Percentiles rank a stretch among this genome's conserved stretches.
Evolutionary conservation across 2,329 filamentous ascomycete genomes (phyloP).

Genomic region (Fusarium sp.): DNA sequence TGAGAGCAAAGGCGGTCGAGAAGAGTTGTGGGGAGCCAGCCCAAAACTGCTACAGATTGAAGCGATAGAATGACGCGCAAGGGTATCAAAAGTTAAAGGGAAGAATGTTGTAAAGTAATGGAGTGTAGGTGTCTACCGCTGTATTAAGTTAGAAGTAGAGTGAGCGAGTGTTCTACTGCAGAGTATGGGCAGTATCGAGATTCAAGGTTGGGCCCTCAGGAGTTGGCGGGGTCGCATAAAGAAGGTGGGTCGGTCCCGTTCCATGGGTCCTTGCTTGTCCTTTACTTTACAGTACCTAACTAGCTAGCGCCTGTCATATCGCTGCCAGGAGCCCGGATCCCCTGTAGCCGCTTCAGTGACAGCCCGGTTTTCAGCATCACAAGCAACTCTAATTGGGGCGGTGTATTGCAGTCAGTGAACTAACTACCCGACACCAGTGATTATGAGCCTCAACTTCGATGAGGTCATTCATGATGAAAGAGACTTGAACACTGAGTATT

Average conservation of each 20-base stretch:
- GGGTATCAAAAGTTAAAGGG: conserved; percentile 31
- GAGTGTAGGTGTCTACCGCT: conserved; percentile 8
- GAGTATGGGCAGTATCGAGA: background rate
- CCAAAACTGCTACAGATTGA: background rate
- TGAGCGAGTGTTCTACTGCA: background rate
- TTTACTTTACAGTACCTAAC: background rate
- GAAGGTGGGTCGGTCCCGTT: background rate
- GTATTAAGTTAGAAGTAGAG: conserved; percentile 2
- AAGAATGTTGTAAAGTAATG: conserved; percentile 22
- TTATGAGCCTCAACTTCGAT: conserved; percentile 33
- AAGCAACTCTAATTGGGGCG: conserved; percentile 9
- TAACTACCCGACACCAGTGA: background rate
- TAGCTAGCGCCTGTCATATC: background rate
- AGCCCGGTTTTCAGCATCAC: background rate
- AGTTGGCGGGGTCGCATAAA: conserved; percentile 14
- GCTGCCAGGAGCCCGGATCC: conserved; percentile 1
- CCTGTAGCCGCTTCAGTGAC: background rate
- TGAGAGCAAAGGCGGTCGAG: conserved; percentile 10
- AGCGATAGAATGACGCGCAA: conserved; percentile 17
- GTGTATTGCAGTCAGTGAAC: conserved; percentile 10
- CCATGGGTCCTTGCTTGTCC: too few species aligned
- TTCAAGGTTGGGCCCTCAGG: conserved; percentile 6
- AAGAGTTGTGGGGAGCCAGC: conserved; percentile 5
- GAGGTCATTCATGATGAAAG: conserved; percentile 39
- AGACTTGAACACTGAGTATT: conserved; percentile 24